Base-by-base conservation (phyloP, 495 filamentous ascomycete species). In the Aspergillus kassunensis region DNA sequence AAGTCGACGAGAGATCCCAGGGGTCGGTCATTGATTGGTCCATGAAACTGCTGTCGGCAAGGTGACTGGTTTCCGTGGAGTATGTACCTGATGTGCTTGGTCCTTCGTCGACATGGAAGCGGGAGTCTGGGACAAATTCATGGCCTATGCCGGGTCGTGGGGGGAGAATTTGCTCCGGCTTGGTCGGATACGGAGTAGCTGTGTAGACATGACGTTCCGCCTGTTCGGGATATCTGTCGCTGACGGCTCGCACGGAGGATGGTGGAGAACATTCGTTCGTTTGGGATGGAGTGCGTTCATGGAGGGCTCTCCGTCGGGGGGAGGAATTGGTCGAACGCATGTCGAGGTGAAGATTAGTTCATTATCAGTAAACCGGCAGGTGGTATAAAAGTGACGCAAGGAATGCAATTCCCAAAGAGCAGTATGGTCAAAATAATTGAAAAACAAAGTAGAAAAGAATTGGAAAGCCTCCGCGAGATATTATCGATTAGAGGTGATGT, bases 231-330 rank as follows among this genome's bases (percentile, higher is more conserved):
- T 60, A 58, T 45, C 64, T 59, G 10, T 73, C 69, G 18, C 54
- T 65, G 10, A 68, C 59, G 41, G 67, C 56, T 36, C 72, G 73
- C 35, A 74, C 53, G 18, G 68, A 71, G 18, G 62, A 55, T 12
- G 69, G 62, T 15, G 64, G 66, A 1, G 70, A 68, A 50, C 60
- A 58, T 53, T 73, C 66, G 49, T 81, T 81, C 27, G 67, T 71
- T 34, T 79, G 72, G n/a, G 77, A 78, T 24, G 75, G 73, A 13
- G 59, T 75, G 53, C 78, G 72, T 59, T 81, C 78, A 61, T 79
- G 74, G 44, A 80, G 71, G 44, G 72, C 70, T 58, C 69, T 68
- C 54, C 74, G 66, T 44, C 51, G 59, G 20, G 74, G 73, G 49
- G 72, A 59, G 27, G 56, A 40, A 44, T 44, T 55, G 40, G 50